Evolutionary conservation across 2,329 filamentous ascomycete genomes (phyloP).

Genomic region (Penicillium rolfsii): DNA sequence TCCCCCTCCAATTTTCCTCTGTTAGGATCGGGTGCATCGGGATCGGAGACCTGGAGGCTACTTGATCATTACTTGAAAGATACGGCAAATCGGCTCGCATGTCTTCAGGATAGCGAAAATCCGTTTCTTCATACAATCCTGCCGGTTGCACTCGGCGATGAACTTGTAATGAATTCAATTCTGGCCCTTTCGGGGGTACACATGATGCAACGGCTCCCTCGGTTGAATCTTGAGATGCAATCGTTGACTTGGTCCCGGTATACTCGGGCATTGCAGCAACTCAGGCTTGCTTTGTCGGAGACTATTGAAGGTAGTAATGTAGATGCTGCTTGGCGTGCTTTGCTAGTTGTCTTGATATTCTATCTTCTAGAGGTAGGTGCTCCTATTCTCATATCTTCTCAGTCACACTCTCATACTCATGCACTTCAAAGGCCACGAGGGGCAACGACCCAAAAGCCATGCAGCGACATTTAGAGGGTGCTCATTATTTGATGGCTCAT

Average conservation of each 20-base stretch:
- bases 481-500: slow-evolving; percentile 22
- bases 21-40: slow-evolving; percentile 12
- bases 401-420: not conserved
- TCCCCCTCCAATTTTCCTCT: slow-evolving; percentile 11
- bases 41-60: slow-evolving; percentile 18
- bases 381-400: not conserved
- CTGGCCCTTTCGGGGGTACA: slow-evolving; percentile 19
- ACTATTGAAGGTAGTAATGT: not conserved
- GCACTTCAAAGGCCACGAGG: slow-evolving; percentile 16
- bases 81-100: slow-evolving; percentile 23
- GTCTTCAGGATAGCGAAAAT: slow-evolving; percentile 22
- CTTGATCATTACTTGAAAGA: slow-evolving; percentile 24
- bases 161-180: slow-evolving; percentile 23
- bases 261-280: slow-evolving; percentile 17
- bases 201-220: slow-evolving; percentile 21
- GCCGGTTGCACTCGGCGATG: slow-evolving; percentile 19
- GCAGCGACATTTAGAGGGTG: slow-evolving; percentile 21
- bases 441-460: slow-evolving; percentile 21
- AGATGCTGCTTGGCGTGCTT: slow-evolving; percentile 16
- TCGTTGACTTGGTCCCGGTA: slow-evolving; percentile 20
- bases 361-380: slow-evolving; percentile 20
- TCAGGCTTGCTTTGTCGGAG: slow-evolving; percentile 16
- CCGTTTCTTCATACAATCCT: slow-evolving; percentile 24
- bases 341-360: slow-evolving; percentile 20
- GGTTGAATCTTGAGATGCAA: slow-evolving; percentile 10